Conservation (phyloP, 2,329 filamentous ascomycete species). For the Onygenales sp. region DNA sequence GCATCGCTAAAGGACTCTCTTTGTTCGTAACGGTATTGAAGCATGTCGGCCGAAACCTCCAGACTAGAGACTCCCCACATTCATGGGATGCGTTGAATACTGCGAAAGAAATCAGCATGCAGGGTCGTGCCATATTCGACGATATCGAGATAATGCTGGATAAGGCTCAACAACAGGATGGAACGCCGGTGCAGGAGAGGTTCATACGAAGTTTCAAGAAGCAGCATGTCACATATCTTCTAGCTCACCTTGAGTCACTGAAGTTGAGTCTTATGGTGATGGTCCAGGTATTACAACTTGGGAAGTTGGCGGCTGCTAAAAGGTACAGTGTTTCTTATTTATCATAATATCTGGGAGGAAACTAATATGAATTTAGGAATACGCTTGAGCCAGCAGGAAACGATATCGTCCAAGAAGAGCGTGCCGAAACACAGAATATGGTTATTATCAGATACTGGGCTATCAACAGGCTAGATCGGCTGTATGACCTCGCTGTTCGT, state of each 20-base stretch:
- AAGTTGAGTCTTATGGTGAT: slow-evolving; percentile 33
- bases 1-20: slow-evolving; percentile 32
- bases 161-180: slow-evolving; percentile 20
- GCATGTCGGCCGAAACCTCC: slow-evolving; percentile 25
- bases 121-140: slow-evolving; percentile 29
- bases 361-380: slow-evolving; percentile 8
- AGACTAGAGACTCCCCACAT: slow-evolving; percentile 21
- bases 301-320: slow-evolving; percentile 21
- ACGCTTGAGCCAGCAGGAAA: slow-evolving; percentile 14
- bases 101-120: slow-evolving; percentile 29
- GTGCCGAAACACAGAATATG: slow-evolving; percentile 34
- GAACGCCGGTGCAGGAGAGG: slow-evolving; percentile 24
- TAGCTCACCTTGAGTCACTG: slow-evolving; percentile 32
- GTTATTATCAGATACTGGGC: slow-evolving; percentile 36
- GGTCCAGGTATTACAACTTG: slow-evolving; percentile 30
- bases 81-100: slow-evolving; percentile 25
- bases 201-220: slow-evolving; percentile 34
- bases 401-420: slow-evolving; percentile 29
- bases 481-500: slow-evolving; percentile 27
- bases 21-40: slow-evolving; percentile 32
- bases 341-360: neutral
- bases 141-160: slow-evolving; percentile 35
- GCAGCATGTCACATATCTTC: slow-evolving; percentile 31
- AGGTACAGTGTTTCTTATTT: slow-evolving; percentile 12
- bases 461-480: slow-evolving; percentile 24